Evolutionary conservation across 1,139 yeast genomes (phyloP), one percentile per base, ranked within the genome.

Genomic region (Yamadazyma epiphylla): DNA sequence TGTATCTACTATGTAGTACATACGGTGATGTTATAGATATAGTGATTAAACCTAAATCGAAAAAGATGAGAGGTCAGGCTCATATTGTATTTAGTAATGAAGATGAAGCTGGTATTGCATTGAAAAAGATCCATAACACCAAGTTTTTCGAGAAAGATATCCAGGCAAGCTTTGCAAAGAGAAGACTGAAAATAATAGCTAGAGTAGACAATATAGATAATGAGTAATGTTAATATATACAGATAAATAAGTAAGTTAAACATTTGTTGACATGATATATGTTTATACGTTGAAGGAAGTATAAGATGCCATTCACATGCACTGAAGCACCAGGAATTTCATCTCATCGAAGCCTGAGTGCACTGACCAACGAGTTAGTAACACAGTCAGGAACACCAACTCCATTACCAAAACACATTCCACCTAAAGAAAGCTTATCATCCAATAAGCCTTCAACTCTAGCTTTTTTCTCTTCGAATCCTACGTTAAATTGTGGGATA

Each of bases 311-410:
- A n/a, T n/a, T n/a, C n/a, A n/a, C n/a, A n/a, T n/a, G n/a, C n/a
- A n/a, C n/a, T n/a, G n/a, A n/a, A n/a, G n/a, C n/a, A n/a, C n/a
- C n/a, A n/a, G n/a, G n/a, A n/a, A n/a, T n/a, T n/a, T n/a, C n/a
- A n/a, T n/a, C n/a, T n/a, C n/a, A n/a, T n/a, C n/a, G n/a, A n/a
- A n/a, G n/a, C n/a, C n/a, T 38, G 19, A 55, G 32, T 4, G 91
- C 94, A 33, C 67, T 75, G 29, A 67, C 69, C 32, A 83, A 66
- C 5, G 84, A 74, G 46, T 79, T 77, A 23, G 73, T 55, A 2
- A 86, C 82, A 43, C 91, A 83, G 55, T 88, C 96, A 1, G 96
- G 95, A 1, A 89, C 89, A 1, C 96, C 96, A 2, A 86, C 77
- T 0, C 95, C 94, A 25, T 72, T 73, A 9, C 88, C 86, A 53